These are phyloP conservation scores for Daldinia grandis DNA, from an alignment of 495 filamentous ascomycete genomes.

Conservation along the genomic window DNA sequence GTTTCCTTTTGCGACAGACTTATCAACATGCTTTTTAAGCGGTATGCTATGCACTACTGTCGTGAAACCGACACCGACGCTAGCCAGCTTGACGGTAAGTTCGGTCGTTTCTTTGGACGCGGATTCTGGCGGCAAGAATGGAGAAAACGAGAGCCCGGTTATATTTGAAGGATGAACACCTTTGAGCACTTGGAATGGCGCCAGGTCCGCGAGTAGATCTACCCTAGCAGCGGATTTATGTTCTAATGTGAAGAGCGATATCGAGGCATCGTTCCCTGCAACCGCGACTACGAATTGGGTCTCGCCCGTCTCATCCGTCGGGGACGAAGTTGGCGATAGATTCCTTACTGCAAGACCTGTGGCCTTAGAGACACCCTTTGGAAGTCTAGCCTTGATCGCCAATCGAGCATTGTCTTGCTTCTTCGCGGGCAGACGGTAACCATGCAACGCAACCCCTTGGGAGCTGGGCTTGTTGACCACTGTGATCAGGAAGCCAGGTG, in stretches of 20 bases:
- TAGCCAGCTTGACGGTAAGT: conserved; percentile 75
- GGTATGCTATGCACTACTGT: conserved; percentile 86
- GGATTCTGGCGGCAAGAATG: conserved; percentile 65
- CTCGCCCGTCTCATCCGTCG: conserved; percentile 57
- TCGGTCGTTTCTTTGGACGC: conserved; percentile 58
- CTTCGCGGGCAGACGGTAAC: conserved; percentile 56
- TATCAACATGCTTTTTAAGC: conserved; percentile 60
- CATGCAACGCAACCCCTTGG: conserved; percentile 61
- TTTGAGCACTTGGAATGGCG: conserved; percentile 68
- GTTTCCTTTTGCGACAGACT: conserved; percentile 55
- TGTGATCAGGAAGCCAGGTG: conserved; percentile 77
- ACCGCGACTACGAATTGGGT: conserved; percentile 83
- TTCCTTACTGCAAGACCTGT: conserved; percentile 78
- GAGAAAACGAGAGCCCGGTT: conserved; percentile 83
- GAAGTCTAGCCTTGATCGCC: conserved; percentile 52
- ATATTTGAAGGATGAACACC: conserved; percentile 85
- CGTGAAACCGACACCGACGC: conserved; percentile 84
- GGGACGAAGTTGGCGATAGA: conserved; percentile 61
- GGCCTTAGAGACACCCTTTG: conserved; percentile 57
- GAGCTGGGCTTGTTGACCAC: conserved; percentile 59
- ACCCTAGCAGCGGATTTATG: conserved; percentile 53
- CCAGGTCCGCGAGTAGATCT: conserved; percentile 65
- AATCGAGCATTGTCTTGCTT: conserved; percentile 53
- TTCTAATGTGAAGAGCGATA: conserved; percentile 79
- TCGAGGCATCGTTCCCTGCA: conserved; percentile 81